Evolutionary conservation across 805 yeast genomes (phyloP).

Genomic region (Wickerhamiella spandovensis): DNA sequence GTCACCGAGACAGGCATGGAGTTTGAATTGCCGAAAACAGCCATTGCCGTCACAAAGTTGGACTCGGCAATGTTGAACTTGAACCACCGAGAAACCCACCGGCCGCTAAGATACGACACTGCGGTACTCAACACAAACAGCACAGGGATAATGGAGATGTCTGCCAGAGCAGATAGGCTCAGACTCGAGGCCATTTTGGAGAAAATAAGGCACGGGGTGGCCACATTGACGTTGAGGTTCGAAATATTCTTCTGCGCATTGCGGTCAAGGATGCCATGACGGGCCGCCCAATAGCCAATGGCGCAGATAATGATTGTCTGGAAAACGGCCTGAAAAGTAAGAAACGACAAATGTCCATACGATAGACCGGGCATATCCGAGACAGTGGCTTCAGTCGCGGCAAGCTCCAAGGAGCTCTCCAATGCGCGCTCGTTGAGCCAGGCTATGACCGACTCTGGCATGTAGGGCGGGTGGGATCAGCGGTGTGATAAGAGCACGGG

Average conservation of each 20-base stretch:
- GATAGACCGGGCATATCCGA: conserved; percentile 12
- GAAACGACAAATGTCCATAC: conserved; percentile 32
- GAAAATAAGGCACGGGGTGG: conserved; percentile 92
- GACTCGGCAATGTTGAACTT: conserved; percentile 58
- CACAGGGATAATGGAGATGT: conserved; percentile 72
- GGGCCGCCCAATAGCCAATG: conserved; percentile 78
- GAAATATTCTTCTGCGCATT: conserved; percentile 68
- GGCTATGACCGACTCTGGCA: not conserved
- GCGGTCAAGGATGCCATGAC: conserved; percentile 51
- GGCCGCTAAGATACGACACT: conserved; percentile 55
- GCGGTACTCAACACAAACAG: conserved; percentile 73
- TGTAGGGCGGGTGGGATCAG: not conserved
- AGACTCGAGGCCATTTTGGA: conserved; percentile 57
- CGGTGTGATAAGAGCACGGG: not conserved
- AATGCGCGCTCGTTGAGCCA: not conserved
- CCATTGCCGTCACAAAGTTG: conserved; percentile 92
- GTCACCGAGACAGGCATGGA: conserved; percentile 85
- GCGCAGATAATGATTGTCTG: conserved; percentile 80
- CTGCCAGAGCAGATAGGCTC: conserved; percentile 62
- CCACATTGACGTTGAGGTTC: conserved; percentile 71
- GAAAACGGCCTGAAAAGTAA: conserved; percentile 82
- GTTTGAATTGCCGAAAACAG: conserved; percentile 91
- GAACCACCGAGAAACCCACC: conserved; percentile 38
- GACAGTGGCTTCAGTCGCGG: not conserved
- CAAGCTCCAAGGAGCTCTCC: not conserved